Percentiles rank a stretch among this genome's conserved stretches.
phyloP scores from a whole-genome alignment of 139 green algal genomes.

The Chlorella sp. region DNA sequence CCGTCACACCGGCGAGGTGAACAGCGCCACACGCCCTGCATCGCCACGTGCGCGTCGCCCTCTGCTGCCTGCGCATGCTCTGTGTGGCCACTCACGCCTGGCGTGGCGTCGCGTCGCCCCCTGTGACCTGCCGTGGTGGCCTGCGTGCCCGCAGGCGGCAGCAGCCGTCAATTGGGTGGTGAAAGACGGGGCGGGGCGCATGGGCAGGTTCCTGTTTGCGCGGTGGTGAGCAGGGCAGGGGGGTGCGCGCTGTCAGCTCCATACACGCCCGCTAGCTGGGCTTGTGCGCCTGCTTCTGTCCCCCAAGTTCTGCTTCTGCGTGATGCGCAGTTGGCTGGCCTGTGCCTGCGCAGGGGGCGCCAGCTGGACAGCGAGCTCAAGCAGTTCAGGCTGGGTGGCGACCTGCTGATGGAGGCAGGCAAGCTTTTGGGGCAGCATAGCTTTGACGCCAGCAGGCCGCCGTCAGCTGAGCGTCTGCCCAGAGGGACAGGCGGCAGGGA shows the following conservation, averaged over 20 bases:
- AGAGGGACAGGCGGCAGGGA: too few species aligned
- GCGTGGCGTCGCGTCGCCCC: too few species aligned
- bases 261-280: not conserved
- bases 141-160: too few species aligned
- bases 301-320: not conserved
- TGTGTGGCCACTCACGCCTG: too few species aligned
- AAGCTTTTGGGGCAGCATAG: slow-evolving; percentile 72
- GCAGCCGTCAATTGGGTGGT: slow-evolving; percentile 91
- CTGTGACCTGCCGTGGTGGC: too few species aligned
- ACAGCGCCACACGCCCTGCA: too few species aligned
- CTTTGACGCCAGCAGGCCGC: not conserved
- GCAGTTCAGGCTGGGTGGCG: slow-evolving; percentile 81
- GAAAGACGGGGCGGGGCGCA: slow-evolving; percentile 83
- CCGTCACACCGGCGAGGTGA: slow-evolving; percentile 39
- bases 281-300: not conserved
- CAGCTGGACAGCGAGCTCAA: slow-evolving; percentile 90
- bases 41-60: too few species aligned
- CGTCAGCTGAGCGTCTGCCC: not conserved
- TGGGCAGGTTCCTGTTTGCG: slow-evolving; percentile 88
- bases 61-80: too few species aligned
- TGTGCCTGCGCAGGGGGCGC: slow-evolving; percentile 43
- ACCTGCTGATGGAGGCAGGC: slow-evolving; percentile 64
- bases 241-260: too few species aligned
- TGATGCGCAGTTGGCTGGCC: not conserved
- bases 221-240: slow-evolving; percentile 55